Evolutionary conservation across 2,329 filamentous ascomycete genomes (phyloP), one percentile per base, ranked within the genome.

Genomic region (Beauveria caledonica): DNA sequence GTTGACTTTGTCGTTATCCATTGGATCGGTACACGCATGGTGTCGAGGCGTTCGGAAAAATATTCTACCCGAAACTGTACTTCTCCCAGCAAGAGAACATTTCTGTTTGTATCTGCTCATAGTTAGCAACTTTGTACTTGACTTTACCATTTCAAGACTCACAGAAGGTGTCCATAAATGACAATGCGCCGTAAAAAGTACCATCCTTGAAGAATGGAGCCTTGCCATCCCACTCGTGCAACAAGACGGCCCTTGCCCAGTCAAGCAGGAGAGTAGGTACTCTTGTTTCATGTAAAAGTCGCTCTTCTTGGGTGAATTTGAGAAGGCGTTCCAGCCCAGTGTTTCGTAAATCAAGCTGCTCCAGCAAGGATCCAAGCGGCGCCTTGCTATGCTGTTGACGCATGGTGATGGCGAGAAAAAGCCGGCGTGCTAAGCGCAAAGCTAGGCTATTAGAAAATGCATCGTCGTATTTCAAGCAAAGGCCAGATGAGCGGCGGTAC

Each of bases 141-240:
- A 54, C 17, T 25, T 17, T 21, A 15, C 11, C 45, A 2, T 19
- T 1, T 23, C 2, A 44, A 36, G 25, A 80, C 85, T 81, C 78
- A 88, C 90, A 87, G 70, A 96, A 81, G 25, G 85, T 81, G 33
- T 83, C 78, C 51, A 96, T 82, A 33, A 95, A 80, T 52, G 86
- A 84, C 45, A 97, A 75, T 8, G 91, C 90, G 57, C 90, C 88
- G 15, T 90, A 89, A 63, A 92, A 87, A 15, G 88, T 80, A 33
- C 87, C 85, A 67, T 88, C 86, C 59, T 83, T 85, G 2, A 84
- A 78, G 56, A 96, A 81, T 48, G 86, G 82, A 1, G 89, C 82
- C 59, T 83, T 83, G 0, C 90, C 89, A 68, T 93, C 83, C 92
- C 92, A 97, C 63, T 90, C 85, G 60, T 86, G 84, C 49, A 95